These are phyloP conservation scores for Oleoguttula mirabilis DNA, from an alignment of 495 filamentous ascomycete species.

Conservation along the genomic window DNA sequence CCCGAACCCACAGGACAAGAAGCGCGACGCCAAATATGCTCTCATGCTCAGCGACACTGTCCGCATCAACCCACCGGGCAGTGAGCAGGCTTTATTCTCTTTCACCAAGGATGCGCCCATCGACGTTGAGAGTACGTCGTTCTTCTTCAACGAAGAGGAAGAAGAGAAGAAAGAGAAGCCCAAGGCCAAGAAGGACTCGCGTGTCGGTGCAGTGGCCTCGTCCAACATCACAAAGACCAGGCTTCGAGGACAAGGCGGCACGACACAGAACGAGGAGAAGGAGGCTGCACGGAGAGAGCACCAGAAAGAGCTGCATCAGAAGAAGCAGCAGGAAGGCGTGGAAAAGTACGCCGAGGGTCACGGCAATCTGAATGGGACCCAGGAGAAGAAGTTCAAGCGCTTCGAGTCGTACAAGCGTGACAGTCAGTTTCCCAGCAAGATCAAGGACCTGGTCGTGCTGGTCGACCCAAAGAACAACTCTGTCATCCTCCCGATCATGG, in stretches of 20 bases:
- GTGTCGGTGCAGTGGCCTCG: slow-evolving; percentile 70
- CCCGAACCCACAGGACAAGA: slow-evolving; percentile 67
- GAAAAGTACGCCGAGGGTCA: slow-evolving; percentile 69
- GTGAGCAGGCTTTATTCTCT: slow-evolving; percentile 63
- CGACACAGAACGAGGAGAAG: slow-evolving; percentile 77
- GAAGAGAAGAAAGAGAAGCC: slow-evolving; percentile 49
- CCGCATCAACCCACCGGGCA: slow-evolving; percentile 36
- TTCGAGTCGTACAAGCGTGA: slow-evolving; percentile 99
- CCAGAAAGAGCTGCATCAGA: slow-evolving; percentile 76
- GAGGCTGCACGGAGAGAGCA: slow-evolving; percentile 81
- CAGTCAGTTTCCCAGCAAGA: slow-evolving; percentile 74
- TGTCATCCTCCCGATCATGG: slow-evolving; percentile 91
- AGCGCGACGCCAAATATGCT: slow-evolving; percentile 66
- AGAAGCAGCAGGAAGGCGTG: slow-evolving; percentile 81
- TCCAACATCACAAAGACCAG: slow-evolving; percentile 92
- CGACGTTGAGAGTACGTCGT: slow-evolving; percentile 82
- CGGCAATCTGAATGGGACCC: slow-evolving; percentile 74
- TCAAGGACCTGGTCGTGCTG: slow-evolving; percentile 74
- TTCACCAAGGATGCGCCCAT: slow-evolving; percentile 88
- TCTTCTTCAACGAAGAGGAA: slow-evolving; percentile 82
- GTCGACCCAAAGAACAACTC: slow-evolving; percentile 85
- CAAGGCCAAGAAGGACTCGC: slow-evolving; percentile 70
- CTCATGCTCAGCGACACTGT: slow-evolving; percentile 87
- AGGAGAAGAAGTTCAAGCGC: slow-evolving; percentile 91
- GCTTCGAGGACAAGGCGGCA: slow-evolving; percentile 75